A percentile compares a stretch with the other conserved stretches of the same genome.
These are phyloP conservation scores for Peterozyma toletana DNA, from an alignment of 805 yeast species.

Conservation along the genomic window DNA sequence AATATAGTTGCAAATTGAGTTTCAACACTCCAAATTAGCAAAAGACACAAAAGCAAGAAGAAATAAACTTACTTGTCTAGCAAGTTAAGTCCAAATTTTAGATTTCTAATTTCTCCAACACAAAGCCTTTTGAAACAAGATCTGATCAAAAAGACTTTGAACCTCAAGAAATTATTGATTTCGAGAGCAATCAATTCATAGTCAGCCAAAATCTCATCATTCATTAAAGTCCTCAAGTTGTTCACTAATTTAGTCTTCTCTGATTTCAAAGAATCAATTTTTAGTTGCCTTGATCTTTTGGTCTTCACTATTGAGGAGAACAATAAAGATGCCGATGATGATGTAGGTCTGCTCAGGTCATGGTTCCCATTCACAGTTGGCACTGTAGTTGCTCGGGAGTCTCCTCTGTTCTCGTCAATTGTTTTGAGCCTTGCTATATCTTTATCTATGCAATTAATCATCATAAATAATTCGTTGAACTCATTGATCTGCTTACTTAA, in stretches of 20 bases:
- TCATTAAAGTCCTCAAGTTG: constrained; percentile 32
- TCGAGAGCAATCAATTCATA: constrained; percentile 63
- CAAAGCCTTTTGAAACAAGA: constrained; percentile 29
- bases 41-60: no score
- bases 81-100: constrained; percentile 13
- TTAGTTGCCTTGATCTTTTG: constrained; percentile 4
- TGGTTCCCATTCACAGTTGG: not conserved
- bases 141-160: constrained; percentile 33
- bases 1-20: no score
- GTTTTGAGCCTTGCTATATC: constrained; percentile 1
- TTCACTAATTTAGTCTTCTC: constrained; percentile 19
- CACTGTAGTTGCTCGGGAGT: not conserved
- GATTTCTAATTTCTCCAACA: constrained; percentile 17
- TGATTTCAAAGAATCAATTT: constrained; percentile 2
- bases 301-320: constrained; percentile 7
- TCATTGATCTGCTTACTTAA: not conserved
- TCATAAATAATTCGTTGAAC: not conserved
- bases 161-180: constrained; percentile 49
- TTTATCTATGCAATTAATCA: not conserved
- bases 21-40: no score
- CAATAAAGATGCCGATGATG: constrained; percentile 2
- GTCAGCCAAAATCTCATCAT: constrained; percentile 27
- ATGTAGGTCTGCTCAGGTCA: not conserved
- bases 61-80: not conserved
- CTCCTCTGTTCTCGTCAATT: constrained; percentile 1